Evolutionary conservation across 164 flowering plant species (phyloP), one percentile per base, ranked within the genome.

Genomic region (Piper longum): DNA sequence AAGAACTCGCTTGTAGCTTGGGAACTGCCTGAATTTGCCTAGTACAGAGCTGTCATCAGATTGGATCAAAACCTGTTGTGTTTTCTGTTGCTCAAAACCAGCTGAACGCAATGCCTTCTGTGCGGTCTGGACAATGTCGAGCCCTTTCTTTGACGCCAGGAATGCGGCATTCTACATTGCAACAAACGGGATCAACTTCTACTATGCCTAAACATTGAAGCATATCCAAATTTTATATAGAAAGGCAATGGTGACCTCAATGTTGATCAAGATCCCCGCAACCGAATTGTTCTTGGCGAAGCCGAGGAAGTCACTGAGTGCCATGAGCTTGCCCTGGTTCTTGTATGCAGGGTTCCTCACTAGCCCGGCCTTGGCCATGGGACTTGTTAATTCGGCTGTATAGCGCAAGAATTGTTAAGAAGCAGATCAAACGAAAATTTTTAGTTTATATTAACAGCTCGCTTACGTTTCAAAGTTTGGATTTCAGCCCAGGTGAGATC

Each of bases 401-500:
- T 74, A 16, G 43, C 55, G 12, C 8, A 16, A 41, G 52, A 45
- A 26, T 43, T 43, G 7, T 11, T 51, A 26, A 26, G 54, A 9
- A 43, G 42, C 16, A 26, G 18, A 2, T 44, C 48, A 44, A 44
- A 44, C 6, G 2, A 1, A 44, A 5, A 44, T 44, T 5, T 5
- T 5, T 44, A 5, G 11, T 9, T 44, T 44, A 5, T 9, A 26
- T 26, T 0, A 26, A 26, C 36, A 26, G 36, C 36, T 26, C 59
- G 6, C 64, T 80, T 89, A 91, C 99, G 96, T 59, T 80, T 78
- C 70, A 93, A 62, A 42, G 79, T 74, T 66, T 82, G 89, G 67
- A 93, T 83, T 71, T 93, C 96, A 51, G 59, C 72, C 96, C 96
- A 86, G 3, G 86, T 79, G 60, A 93, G 91, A 69, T 90, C 92